phyloP scores from a whole-genome alignment of 2,329 filamentous ascomycete genomes.

The Macroventuria anomochaeta region DNA sequence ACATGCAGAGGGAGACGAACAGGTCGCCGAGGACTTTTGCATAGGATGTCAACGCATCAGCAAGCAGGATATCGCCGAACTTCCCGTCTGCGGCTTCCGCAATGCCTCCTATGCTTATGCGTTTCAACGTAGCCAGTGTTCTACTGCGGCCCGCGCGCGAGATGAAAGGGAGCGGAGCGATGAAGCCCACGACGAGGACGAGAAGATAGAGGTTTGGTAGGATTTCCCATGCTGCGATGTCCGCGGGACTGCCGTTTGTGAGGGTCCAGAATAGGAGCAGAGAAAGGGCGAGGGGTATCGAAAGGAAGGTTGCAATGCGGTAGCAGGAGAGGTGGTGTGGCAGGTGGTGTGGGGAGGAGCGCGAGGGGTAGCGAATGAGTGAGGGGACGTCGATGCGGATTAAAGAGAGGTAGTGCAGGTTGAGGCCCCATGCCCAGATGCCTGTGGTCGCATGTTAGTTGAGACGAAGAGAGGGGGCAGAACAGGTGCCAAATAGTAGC shows the following conservation, averaged over 20 bases:
- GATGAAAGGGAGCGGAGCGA: constrained; percentile 72
- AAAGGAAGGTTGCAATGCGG: constrained; percentile 79
- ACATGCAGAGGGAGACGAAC: constrained; percentile 91
- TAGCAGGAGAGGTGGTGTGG: constrained; percentile 85
- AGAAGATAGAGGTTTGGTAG: constrained; percentile 85
- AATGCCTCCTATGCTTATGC: constrained; percentile 83
- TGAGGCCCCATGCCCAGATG: constrained; percentile 93
- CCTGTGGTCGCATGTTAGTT: constrained; percentile 57
- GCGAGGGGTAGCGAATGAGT: constrained; percentile 84
- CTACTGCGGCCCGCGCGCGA: constrained; percentile 75
- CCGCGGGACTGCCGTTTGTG: constrained; percentile 71
- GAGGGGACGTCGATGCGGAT: constrained; percentile 85
- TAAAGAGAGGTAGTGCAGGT: constrained; percentile 83
- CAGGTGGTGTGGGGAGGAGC: constrained; percentile 71
- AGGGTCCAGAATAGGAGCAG: constrained; percentile 83
- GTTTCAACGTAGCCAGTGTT: constrained; percentile 75
- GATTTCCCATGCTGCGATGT: constrained; percentile 80
- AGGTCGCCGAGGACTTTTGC: constrained; percentile 90
- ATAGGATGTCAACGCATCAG: constrained; percentile 94
- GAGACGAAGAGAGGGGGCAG: neutral
- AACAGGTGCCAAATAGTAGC: no score
- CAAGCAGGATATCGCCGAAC: constrained; percentile 91
- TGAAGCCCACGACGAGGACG: constrained; percentile 72
- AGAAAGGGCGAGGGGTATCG: constrained; percentile 72
- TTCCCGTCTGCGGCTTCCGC: constrained; percentile 88